Conservation (phyloP, 257 asterid species). For the Ligustrum vulgare region DNA sequence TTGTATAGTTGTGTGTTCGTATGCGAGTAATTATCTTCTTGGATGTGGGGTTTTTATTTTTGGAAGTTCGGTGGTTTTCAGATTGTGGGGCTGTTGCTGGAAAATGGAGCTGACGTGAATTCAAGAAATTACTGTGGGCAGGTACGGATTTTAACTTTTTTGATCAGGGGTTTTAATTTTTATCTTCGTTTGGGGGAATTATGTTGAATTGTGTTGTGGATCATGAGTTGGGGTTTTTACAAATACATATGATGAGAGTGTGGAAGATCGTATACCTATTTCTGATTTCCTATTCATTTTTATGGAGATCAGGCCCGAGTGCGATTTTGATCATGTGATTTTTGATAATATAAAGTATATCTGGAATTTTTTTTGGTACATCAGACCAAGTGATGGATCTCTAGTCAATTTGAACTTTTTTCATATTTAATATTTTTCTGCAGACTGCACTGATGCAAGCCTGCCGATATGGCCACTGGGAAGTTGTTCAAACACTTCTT, state of each 20-base stretch:
- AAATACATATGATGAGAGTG: background rate
- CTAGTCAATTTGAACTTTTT: constrained; percentile 22
- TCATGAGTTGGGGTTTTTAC: background rate
- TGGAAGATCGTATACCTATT: background rate
- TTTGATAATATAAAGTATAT: constrained; percentile 3
- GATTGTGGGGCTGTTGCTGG: constrained; percentile 96
- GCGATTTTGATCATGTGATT: constrained; percentile 24
- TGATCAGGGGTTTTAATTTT: background rate
- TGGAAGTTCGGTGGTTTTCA: constrained; percentile 35
- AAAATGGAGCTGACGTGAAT: constrained; percentile 98
- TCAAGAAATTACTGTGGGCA: constrained; percentile 87
- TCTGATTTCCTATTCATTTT: constrained; percentile 3
- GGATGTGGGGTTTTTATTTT: constrained; percentile 25
- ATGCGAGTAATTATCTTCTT: background rate
- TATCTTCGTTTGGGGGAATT: background rate
- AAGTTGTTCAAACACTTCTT: constrained; percentile 96
- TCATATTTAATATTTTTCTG: constrained; percentile 19
- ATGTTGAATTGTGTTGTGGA: constrained; percentile 4
- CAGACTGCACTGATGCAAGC: constrained; percentile 99
- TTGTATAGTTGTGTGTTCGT: background rate
- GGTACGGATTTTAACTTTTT: constrained; percentile 38
- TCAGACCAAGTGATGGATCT: constrained; percentile 33
- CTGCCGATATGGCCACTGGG: constrained; percentile 94
- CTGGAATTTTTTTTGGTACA: constrained; percentile 17
- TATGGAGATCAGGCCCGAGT: constrained; percentile 1